Base-by-base conservation (phyloP, 805 yeast genomes). In the Ogataea zsoltii region DNA sequence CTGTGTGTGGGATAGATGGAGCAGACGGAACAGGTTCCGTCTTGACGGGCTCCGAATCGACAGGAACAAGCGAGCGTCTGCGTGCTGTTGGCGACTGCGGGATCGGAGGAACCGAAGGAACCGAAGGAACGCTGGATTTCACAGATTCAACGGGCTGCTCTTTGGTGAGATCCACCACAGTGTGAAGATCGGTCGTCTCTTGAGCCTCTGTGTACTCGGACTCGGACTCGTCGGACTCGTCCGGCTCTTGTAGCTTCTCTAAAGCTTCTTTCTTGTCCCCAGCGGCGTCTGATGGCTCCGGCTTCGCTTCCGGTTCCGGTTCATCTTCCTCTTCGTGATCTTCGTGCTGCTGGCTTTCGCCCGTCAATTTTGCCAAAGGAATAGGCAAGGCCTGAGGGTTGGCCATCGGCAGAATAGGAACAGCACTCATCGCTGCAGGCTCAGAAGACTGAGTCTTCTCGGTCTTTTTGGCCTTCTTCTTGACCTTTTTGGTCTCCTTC, bases 361-460 rank as follows among this genome's bases (percentile, higher is more conserved):
- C 33, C 48, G 26, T 39, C 47, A 21, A 36, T 10, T 33, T 33
- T 1, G 38, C 38, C 18, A 42, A 16, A n/a, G 49, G 38, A 13
- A 33, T n/a, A 26, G 49, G 41, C 21, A 45, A n/a, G 2, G 33
- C 32, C 25, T 37, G 41, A 17, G 40, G 42, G 33, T 53, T 28
- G 16, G 42, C 42, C 13, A 29, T 19, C n/a, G 54, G 53, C 25
- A 67, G 54, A 12, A 66, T 42, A 2, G 67, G 61, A 26, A 57
- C 58, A 7, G 77, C 75, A 33, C 77, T 60, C 2, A 79, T 74
- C 7, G 57, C 57, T 7, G 57, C 29, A 10, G 21, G 33, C n/a
- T 30, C 55, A 5, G 57, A 31, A n/a, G 42, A 37, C 25, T 33
- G 26, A n/a, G 28, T n/a, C 46, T 59, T 25, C 54, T 60, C 15